Evolutionary conservation across 2,329 filamentous ascomycete species (phyloP).

Genomic region (Mariannaea elegans): DNA sequence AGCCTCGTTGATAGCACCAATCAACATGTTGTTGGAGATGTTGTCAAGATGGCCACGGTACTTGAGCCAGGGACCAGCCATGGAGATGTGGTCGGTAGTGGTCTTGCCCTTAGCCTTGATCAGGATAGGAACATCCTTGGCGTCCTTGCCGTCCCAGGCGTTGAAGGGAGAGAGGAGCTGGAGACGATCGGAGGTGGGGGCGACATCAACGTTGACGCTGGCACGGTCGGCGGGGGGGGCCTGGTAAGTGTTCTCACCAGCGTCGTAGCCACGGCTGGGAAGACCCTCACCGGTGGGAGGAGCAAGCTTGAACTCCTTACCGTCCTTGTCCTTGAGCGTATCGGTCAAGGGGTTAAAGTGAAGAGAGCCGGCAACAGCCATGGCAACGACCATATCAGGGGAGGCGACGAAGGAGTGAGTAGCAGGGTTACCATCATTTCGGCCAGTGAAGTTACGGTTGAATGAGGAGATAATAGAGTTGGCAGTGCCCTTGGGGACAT

Average conservation of each 20-base stretch:
- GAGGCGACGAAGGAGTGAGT: slow-evolving; percentile 95
- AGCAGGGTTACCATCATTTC: slow-evolving; percentile 95
- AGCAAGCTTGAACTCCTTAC: slow-evolving; percentile 92
- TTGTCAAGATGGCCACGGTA: slow-evolving; percentile 99
- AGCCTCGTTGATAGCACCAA: slow-evolving; percentile 94
- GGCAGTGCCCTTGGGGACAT: slow-evolving; percentile 92
- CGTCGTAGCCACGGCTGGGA: slow-evolving; percentile 84
- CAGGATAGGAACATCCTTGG: slow-evolving; percentile 82
- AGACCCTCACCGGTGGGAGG: slow-evolving; percentile 84
- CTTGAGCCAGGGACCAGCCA: slow-evolving; percentile 96
- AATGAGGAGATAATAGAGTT: slow-evolving; percentile 99
- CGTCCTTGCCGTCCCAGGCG: slow-evolving; percentile 93
- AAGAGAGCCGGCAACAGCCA: slow-evolving; percentile 83
- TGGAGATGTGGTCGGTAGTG: slow-evolving; percentile 98
- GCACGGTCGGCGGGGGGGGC: slow-evolving; percentile 84
- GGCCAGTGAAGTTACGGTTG: slow-evolving; percentile 99
- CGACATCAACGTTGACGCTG: slow-evolving; percentile 80
- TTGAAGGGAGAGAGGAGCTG: slow-evolving; percentile 89
- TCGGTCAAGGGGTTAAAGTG: slow-evolving; percentile 97
- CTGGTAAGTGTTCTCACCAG: slow-evolving; percentile 94
- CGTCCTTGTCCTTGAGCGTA: slow-evolving; percentile 91
- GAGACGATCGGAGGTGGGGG: slow-evolving; percentile 90
- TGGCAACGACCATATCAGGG: slow-evolving; percentile 86
- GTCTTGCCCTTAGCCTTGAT: slow-evolving; percentile 99
- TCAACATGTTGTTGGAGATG: slow-evolving; percentile 99